Evolutionary conservation across 805 yeast species (phyloP).

Genomic region (Candida rishiriensis): DNA sequence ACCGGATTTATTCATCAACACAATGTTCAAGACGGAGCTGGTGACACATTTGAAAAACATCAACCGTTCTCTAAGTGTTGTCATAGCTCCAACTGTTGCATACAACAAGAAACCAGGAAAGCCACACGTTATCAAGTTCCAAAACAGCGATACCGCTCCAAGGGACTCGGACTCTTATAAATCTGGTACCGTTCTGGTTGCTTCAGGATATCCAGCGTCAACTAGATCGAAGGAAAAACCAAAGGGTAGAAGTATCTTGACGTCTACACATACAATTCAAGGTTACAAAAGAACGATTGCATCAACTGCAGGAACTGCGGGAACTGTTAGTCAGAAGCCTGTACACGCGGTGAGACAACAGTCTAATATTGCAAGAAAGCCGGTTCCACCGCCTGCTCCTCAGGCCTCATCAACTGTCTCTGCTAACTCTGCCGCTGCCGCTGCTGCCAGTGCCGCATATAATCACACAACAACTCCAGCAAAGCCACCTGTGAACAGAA

Average conservation of each 20-base stretch:
- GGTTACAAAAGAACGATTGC: slow-evolving; percentile 22
- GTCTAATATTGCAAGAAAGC: slow-evolving; percentile 21
- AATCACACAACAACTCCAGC: slow-evolving; percentile 27
- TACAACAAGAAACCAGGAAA: slow-evolving; percentile 92
- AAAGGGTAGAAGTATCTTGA: slow-evolving; percentile 38
- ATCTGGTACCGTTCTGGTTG: slow-evolving; percentile 80
- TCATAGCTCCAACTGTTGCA: slow-evolving; percentile 65
- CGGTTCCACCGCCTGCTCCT: slow-evolving; percentile 33
- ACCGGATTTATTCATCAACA: slow-evolving; percentile 78
- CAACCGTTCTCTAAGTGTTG: slow-evolving; percentile 54
- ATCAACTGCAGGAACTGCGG: slow-evolving; percentile 7
- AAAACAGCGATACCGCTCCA: slow-evolving; percentile 60
- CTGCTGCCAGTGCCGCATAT: slow-evolving; percentile 37
- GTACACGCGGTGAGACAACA: neutral
- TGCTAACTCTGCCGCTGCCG: slow-evolving; percentile 33
- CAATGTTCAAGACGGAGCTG: slow-evolving; percentile 86
- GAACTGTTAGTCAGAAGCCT: slow-evolving; percentile 4
- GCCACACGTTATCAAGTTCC: slow-evolving; percentile 67
- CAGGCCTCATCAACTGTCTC: slow-evolving; percentile 24
- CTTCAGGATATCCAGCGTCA: slow-evolving; percentile 71
- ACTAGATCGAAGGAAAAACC: slow-evolving; percentile 76
- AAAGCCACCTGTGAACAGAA: slow-evolving; percentile 24
- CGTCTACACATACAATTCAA: slow-evolving; percentile 22
- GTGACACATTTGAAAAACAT: slow-evolving; percentile 65
- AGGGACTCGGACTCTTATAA: slow-evolving; percentile 70